phyloP scores from a whole-genome alignment of 108 stramenopile species.

The Cyclotella choctawhatcheeana region DNA sequence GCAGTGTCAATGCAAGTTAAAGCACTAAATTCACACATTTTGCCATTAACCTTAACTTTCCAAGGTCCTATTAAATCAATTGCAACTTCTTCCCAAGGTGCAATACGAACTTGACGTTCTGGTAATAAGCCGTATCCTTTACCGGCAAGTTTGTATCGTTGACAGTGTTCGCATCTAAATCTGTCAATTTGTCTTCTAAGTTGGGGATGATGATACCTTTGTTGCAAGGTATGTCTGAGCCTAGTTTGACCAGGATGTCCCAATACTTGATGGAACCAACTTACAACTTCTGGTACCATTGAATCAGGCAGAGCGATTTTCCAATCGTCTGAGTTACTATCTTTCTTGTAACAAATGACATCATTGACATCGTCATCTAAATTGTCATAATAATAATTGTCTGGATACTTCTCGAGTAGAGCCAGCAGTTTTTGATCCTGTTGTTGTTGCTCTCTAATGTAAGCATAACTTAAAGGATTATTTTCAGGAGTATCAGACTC shows the following conservation, averaged over 20 bases:
- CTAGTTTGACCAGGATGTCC: conserved; percentile 4
- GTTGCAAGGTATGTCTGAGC: neutral
- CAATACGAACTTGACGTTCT: conserved; percentile 5
- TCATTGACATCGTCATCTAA: conserved; percentile 9
- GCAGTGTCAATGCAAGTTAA: conserved; percentile 57
- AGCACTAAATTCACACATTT: conserved; percentile 36
- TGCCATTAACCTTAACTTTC: conserved; percentile 26
- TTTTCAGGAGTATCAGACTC: neutral
- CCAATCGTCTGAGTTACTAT: conserved; percentile 9
- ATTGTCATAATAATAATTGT: neutral
- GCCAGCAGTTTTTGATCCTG: conserved; percentile 25
- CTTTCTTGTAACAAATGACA: conserved; percentile 20
- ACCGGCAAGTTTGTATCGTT: conserved; percentile 21
- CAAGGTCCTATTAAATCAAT: conserved; percentile 52
- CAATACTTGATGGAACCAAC: too few relatives aligned
- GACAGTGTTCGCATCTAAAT: conserved; percentile 24
- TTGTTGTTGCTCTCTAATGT: conserved; percentile 2
- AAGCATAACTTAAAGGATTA: neutral
- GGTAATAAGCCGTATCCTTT: conserved; percentile 25
- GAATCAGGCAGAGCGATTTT: conserved; percentile 1
- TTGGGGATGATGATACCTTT: conserved; percentile 14
- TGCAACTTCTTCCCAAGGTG: conserved; percentile 46
- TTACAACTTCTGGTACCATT: neutral
- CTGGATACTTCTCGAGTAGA: neutral
- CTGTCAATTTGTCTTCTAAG: conserved; percentile 7